Evolutionary conservation across 2,329 filamentous ascomycete species (phyloP), one percentile per base, ranked within the genome.

Genomic region (Coniella vitis): DNA sequence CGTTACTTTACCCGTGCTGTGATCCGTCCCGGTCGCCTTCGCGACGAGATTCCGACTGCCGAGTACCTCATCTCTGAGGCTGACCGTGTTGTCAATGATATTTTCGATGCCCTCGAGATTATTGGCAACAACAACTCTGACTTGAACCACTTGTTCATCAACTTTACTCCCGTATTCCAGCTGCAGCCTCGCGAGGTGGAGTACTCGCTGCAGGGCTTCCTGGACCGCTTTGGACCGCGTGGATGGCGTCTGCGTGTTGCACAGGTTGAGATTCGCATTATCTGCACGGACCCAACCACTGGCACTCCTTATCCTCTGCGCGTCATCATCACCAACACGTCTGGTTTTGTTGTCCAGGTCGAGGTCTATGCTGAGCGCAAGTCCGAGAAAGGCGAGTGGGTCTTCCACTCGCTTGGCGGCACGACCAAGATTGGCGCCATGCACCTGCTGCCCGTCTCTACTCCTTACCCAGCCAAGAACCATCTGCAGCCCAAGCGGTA

Each of bases 101-200:
- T 98, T 62, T 82, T 97, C 45, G 93, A 98, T 64, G 93, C 93
- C 38, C 76, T 98, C 51, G 93, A 98, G 76, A 96, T 98, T 60
- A 94, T 96, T 63, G 93, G 93, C 64, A 96, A 95, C 78, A 97
- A 96, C 75, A 94, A 95, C 74, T 95, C 93, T 45, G 93, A 98
- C 76, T 79, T 98, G 64, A 98, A 98, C 77, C 93, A 98, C 73
- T 93, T 98, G 78, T 98, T 98, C 76, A 93, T 98, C 78, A 97
- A 98, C 79, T 98, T 98, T 74, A 93, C 89, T 0, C 89, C 90
- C 9, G 87, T 96, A 51, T 97, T 98, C 83, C 88, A 90, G 65
- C 81, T 98, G 42, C 78, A 89, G 62, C 90, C 93, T 3, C 73
- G 81, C 52, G 89, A 96, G 71, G 89, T 98, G 14, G 90, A 97